Conservation (phyloP, 768 basidiomycete species). For the Suillus cothurnatus region DNA sequence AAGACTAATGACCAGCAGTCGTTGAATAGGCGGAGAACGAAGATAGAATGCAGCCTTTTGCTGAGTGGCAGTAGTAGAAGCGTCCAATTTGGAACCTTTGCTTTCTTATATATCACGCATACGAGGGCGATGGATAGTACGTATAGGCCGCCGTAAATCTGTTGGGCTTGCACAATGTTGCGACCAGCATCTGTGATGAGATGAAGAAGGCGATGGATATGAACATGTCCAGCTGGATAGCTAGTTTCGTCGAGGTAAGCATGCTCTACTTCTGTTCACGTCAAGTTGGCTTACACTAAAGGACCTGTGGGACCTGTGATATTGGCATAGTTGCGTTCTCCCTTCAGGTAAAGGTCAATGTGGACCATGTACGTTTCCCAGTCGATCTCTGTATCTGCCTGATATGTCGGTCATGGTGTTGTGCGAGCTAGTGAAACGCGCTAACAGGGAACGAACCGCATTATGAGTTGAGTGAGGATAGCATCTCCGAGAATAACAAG, state of each 20-base stretch:
- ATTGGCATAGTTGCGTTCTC: constrained; percentile 79
- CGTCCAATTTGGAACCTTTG: constrained; percentile 70
- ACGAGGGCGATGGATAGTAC: constrained; percentile 62
- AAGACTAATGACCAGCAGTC: constrained; percentile 85
- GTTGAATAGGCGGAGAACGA: constrained; percentile 89
- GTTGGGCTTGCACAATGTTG: constrained; percentile 68
- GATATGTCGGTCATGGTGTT: constrained; percentile 19
- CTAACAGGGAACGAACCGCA: constrained; percentile 84
- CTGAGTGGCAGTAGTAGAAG: constrained; percentile 77
- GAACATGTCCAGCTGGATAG: constrained; percentile 93
- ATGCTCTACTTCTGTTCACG: background rate
- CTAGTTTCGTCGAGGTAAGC: constrained; percentile 40
- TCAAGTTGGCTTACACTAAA: constrained; percentile 65
- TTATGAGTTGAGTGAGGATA: constrained; percentile 76
- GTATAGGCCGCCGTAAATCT: constrained; percentile 79
- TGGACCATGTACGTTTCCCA: constrained; percentile 97
- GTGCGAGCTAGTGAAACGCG: constrained; percentile 16
- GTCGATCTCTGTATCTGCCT: constrained; percentile 95
- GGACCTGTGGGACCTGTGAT: constrained; percentile 93
- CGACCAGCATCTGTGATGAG: constrained; percentile 60
- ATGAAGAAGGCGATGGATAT: constrained; percentile 76
- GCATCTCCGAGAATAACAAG: constrained; percentile 76
- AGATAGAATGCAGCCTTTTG: constrained; percentile 95
- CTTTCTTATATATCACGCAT: constrained; percentile 67
- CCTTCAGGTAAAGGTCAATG: constrained; percentile 72